These are phyloP conservation scores for Tuber aestivum DNA, from an alignment of 495 filamentous ascomycete genomes.

Conservation along the genomic window DNA sequence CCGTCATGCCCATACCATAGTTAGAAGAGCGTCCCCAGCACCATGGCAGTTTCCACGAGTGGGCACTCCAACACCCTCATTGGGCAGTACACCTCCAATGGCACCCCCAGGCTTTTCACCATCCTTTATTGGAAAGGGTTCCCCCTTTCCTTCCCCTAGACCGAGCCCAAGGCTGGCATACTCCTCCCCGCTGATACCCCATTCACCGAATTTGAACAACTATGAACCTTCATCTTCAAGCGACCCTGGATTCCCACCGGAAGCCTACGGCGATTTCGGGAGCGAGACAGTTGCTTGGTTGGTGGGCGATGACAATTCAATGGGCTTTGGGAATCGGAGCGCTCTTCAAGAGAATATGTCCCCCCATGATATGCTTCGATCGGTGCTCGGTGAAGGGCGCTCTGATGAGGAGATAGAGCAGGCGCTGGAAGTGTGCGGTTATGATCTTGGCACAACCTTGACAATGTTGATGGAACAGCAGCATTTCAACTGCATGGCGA, in stretches of 20 bases:
- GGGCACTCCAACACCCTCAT: conserved; percentile 69
- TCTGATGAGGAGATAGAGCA: conserved; percentile 90
- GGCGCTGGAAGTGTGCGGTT: conserved; percentile 79
- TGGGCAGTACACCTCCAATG: conserved; percentile 70
- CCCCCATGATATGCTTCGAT: conserved; percentile 94
- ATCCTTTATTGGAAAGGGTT: conserved; percentile 61
- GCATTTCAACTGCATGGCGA: conserved; percentile 42
- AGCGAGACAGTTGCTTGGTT: conserved; percentile 96
- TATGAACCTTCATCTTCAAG: conserved; percentile 68
- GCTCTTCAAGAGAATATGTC: conserved; percentile 77
- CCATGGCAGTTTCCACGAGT: conserved; percentile 80
- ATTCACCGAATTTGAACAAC: conserved; percentile 86
- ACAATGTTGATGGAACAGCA: conserved; percentile 65
- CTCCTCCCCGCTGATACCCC: conserved; percentile 83
- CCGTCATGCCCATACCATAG: conserved; percentile 73
- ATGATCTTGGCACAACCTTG: conserved; percentile 87
- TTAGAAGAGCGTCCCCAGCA: conserved; percentile 84
- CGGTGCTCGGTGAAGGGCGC: conserved; percentile 80
- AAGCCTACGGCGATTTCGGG: conserved; percentile 85
- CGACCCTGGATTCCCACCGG: conserved; percentile 61
- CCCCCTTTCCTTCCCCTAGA: conserved; percentile 89
- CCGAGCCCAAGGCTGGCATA: conserved; percentile 89
- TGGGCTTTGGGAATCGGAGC: conserved; percentile 62
- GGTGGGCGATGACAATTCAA: conserved; percentile 77
- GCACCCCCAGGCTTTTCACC: conserved; percentile 76